Evolutionary conservation across 2,329 filamentous ascomycete species (phyloP), one percentile per base, ranked within the genome.

Genomic region (Chlorencoelia australis): DNA sequence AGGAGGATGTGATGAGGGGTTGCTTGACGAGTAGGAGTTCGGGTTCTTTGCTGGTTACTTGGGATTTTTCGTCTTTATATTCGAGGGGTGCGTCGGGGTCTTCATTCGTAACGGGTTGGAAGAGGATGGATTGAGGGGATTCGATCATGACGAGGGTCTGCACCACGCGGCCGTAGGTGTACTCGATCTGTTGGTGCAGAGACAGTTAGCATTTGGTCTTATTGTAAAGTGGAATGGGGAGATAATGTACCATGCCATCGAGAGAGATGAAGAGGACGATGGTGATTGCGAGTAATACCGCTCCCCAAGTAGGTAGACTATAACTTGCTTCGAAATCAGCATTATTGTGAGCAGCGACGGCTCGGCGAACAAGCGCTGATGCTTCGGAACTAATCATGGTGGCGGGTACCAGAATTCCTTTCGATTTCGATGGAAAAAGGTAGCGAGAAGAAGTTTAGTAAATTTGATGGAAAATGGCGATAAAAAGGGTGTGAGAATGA

Each of bases 101-200:
- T 19, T 57, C 52, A 42, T 42, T 52, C 18, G 41, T 20, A 41
- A 52, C 45, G 25, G 61, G 55, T 44, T 69, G 63, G 49, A 73
- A 66, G 34, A 68, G 60, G 36, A 73, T 59, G 51, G 67, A 60
- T 45, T 69, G 30, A 66, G 67, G 17, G 67, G 67, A 45, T 57
- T 83, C 79, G 49, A 83, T 65, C 60, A 76, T 74, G 43, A 75
- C 67, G 27, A 83, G 67, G 5, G 73, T 73, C 2, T 71, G 66
- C 29, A 82, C 61, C 37, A 83, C 63, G 39, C 68, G 59, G 38
- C 69, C 69, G 46, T 77, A 69, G 29, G 71, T 75, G 59, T 82
- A 82, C 34, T 61, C 54, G 30, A 67, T 49, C 64, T 67, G 39
- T 24, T 8, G n/a, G n/a, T 36, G 19, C 10, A 11, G 11, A n/a